Evolutionary conservation across 2,329 filamentous ascomycete species (phyloP).

Genomic region (Epichloe bromicola): DNA sequence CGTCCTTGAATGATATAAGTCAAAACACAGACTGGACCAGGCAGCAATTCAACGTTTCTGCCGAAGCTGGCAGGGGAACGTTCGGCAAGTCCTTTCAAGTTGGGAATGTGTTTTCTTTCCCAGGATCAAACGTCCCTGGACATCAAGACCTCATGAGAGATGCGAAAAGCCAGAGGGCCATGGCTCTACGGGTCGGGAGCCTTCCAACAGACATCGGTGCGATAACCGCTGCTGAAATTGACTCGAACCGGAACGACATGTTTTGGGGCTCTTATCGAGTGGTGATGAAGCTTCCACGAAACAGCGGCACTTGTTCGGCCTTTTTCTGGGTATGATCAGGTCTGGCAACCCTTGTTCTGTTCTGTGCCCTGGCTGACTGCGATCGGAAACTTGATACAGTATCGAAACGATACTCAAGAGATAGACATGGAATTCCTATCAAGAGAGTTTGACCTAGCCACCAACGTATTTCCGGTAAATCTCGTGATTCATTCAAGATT

Average conservation of each 20-base stretch:
- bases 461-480: slow-evolving; percentile 48
- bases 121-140: slow-evolving; percentile 22
- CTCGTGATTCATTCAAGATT: slow-evolving; percentile 60
- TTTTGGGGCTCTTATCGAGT: slow-evolving; percentile 59
- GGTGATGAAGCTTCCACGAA: slow-evolving; percentile 48
- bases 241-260: slow-evolving; percentile 46
- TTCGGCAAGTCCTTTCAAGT: slow-evolving; percentile 52
- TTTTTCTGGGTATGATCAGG: slow-evolving; percentile 56
- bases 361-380: background rate
- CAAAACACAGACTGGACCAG: slow-evolving; percentile 48
- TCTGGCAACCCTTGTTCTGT: background rate
- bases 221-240: slow-evolving; percentile 52
- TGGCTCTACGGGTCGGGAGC: slow-evolving; percentile 43
- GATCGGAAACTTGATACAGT: slow-evolving; percentile 31
- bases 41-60: slow-evolving; percentile 54
- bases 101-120: slow-evolving; percentile 44
- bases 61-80: slow-evolving; percentile 42
- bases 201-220: slow-evolving; percentile 29
- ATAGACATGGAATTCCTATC: slow-evolving; percentile 75
- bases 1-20: slow-evolving; percentile 36
- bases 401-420: slow-evolving; percentile 66
- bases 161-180: slow-evolving; percentile 28
- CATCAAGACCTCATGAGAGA: slow-evolving; percentile 8
- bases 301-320: slow-evolving; percentile 58
- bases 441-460: slow-evolving; percentile 40